A percentile compares a stretch with the other conserved stretches of the same genome.
Evolutionary conservation across 805 yeast species (phyloP).

Genomic region (Scheffersomyces coipomensis): DNA sequence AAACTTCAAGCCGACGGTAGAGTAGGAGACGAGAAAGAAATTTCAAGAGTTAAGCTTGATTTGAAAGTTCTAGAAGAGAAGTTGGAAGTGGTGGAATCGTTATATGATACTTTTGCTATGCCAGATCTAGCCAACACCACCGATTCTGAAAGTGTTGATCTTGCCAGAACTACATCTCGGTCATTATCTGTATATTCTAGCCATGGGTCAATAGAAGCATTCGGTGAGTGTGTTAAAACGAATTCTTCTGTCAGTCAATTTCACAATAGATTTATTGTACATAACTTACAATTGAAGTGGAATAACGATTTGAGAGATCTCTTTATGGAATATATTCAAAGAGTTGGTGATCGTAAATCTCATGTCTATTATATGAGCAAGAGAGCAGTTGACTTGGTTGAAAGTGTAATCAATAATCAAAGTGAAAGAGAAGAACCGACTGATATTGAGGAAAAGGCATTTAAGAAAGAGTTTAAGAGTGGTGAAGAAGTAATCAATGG

Average conservation of each 20-base stretch:
- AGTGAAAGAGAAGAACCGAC: constrained; percentile 12
- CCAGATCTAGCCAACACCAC: constrained; percentile 1
- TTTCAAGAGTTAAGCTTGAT: constrained; percentile 5
- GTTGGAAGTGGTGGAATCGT: constrained; percentile 20
- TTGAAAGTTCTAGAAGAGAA: constrained; percentile 16
- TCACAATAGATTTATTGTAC: constrained; percentile 70
- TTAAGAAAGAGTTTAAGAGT: constrained; percentile 13
- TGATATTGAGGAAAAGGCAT: constrained; percentile 16
- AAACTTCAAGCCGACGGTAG: constrained; percentile 14
- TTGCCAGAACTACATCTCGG: constrained; percentile 12
- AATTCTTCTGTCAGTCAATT: constrained; percentile 36
- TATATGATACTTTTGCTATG: constrained; percentile 21
- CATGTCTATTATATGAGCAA: constrained; percentile 46
- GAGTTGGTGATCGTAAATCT: constrained; percentile 41
- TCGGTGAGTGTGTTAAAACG: too few relatives aligned
- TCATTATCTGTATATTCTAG: constrained; percentile 29
- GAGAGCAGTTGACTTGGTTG: constrained; percentile 49
- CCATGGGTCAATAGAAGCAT: constrained; percentile 24
- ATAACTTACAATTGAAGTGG: constrained; percentile 78
- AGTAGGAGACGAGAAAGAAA: constrained; percentile 5
- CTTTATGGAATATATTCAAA: constrained; percentile 55
- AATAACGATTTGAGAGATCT: constrained; percentile 65
- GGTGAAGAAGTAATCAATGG: constrained; percentile 38
- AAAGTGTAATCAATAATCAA: constrained; percentile 31
- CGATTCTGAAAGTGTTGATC: constrained; percentile 1